These are phyloP conservation scores for Tetrahymena malaccensis DNA, from an alignment of 73 alveolate genomes.

Conservation along the genomic window DNA sequence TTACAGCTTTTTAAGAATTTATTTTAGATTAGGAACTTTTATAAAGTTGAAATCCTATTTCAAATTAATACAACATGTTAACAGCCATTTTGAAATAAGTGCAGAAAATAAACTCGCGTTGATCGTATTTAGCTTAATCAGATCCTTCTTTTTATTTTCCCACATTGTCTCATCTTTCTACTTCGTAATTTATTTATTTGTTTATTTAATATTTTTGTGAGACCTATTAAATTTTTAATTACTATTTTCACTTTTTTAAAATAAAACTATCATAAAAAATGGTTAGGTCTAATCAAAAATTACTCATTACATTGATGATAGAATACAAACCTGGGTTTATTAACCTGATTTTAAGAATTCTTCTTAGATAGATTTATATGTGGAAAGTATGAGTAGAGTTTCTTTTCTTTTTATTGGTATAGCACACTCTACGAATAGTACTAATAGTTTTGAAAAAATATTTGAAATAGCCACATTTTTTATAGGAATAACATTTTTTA, in stretches of 20 bases:
- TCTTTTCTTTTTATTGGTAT: background rate
- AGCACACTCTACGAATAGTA: background rate
- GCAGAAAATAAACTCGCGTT: background rate
- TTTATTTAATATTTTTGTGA: too few relatives aligned
- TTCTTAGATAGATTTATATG: background rate
- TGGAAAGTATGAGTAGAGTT: background rate
- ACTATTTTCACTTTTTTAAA: too few relatives aligned
- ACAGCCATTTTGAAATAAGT: background rate
- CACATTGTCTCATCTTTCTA: background rate
- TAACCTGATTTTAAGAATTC: background rate
- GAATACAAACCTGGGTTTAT: background rate
- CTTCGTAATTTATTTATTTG: background rate
- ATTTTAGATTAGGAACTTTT: background rate
- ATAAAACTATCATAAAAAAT: background rate
- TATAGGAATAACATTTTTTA: background rate
- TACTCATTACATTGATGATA: background rate
- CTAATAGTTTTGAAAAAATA: background rate
- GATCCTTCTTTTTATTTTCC: background rate
- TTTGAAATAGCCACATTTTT: background rate
- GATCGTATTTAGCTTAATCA: background rate
- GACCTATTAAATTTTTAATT: background rate
- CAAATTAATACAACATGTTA: background rate
- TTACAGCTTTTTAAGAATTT: background rate
- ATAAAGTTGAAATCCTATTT: background rate
- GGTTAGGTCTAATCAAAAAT: background rate